Evolutionary conservation across 2,329 filamentous ascomycete species (phyloP).

Genomic region (Byssothecium circinans): DNA sequence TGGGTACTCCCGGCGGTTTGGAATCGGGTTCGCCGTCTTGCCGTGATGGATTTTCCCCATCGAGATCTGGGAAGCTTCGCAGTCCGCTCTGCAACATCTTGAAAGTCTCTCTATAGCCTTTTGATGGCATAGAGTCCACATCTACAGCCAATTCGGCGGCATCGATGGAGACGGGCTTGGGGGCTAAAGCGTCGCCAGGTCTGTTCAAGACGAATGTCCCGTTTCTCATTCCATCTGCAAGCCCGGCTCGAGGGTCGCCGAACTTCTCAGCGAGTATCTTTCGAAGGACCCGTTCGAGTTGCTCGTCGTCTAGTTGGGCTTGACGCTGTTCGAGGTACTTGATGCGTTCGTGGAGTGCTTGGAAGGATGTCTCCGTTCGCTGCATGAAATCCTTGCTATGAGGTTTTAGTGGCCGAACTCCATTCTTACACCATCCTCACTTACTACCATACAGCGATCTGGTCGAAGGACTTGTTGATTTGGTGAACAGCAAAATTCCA

Average conservation of each 20-base stretch:
- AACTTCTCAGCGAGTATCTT: conserved; percentile 40
- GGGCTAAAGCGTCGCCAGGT: conserved; percentile 2
- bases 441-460: conserved; percentile 37
- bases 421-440: conserved; percentile 2
- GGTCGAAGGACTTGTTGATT: conserved; percentile 39
- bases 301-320: conserved; percentile 33
- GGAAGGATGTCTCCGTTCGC: conserved; percentile 33
- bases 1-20: neutral
- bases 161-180: conserved; percentile 24
- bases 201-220: conserved; percentile 23
- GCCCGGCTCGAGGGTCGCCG: conserved; percentile 14
- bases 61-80: conserved; percentile 19
- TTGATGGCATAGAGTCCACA: conserved; percentile 32
- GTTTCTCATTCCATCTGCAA: conserved; percentile 15
- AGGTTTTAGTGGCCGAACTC: conserved; percentile 8
- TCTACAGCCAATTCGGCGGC: conserved; percentile 27
- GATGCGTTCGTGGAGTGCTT: conserved; percentile 30
- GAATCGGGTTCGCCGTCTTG: neutral
- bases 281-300: conserved; percentile 39
- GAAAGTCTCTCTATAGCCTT: conserved; percentile 30
- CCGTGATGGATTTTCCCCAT: conserved; percentile 4
- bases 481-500: conserved; percentile 34
- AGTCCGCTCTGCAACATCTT: conserved; percentile 30
- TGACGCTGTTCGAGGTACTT: conserved; percentile 30
- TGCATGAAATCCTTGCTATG: conserved; percentile 34